A percentile compares a stretch with the other conserved stretches of the same genome.
phyloP scores from a whole-genome alignment of 2,329 filamentous ascomycete genomes.

The Xylariaceae sp. region DNA sequence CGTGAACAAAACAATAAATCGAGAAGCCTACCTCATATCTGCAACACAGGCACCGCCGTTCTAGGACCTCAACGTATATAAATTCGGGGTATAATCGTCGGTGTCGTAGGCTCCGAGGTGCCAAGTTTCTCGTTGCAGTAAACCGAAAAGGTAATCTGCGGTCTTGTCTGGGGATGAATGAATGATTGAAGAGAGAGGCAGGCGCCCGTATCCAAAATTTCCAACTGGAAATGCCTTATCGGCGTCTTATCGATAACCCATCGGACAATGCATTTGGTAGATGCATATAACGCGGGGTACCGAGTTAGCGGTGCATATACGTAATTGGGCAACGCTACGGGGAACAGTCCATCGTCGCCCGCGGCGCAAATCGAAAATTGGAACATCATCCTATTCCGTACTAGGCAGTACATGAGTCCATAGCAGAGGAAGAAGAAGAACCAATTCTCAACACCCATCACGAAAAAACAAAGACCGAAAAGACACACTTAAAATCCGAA shows the following conservation, averaged over 20 bases:
- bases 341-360: not conserved
- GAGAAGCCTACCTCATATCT: slow-evolving; percentile 31
- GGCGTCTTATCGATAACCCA: slow-evolving; percentile 13
- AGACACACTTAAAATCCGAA: not conserved
- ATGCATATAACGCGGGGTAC: not conserved
- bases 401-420: no score
- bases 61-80: not conserved
- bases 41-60: slow-evolving; percentile 6
- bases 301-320: not conserved
- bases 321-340: not conserved
- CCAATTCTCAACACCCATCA: not conserved
- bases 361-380: slow-evolving; percentile 13
- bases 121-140: not conserved
- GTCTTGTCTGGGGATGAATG: not conserved
- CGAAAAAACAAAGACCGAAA: not conserved
- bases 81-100: slow-evolving; percentile 3
- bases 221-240: not conserved
- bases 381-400: not conserved
- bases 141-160: slow-evolving; percentile 1
- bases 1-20: not conserved
- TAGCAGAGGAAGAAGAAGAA: not conserved
- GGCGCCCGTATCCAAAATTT: slow-evolving; percentile 15
- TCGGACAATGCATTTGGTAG: not conserved
- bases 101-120: slow-evolving; percentile 1
- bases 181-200: not conserved